Conservation (phyloP, 2,329 filamentous ascomycete genomes). For the Diaporthe humulicola region DNA sequence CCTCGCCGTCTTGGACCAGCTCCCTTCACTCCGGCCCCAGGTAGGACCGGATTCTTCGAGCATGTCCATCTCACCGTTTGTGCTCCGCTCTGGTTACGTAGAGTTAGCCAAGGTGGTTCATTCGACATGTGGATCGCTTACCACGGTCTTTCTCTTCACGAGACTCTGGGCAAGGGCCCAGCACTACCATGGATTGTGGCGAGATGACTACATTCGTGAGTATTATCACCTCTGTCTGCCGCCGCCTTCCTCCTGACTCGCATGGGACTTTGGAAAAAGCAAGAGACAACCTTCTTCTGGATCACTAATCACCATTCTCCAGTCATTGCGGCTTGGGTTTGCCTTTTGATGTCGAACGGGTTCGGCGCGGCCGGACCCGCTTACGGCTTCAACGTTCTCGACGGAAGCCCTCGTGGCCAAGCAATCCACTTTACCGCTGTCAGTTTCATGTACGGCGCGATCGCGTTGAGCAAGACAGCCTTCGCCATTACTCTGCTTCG, state of each 20-base stretch:
- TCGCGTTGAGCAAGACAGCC: conserved; percentile 24
- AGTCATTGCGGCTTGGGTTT: conserved; percentile 27
- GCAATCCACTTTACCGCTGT: conserved; percentile 15
- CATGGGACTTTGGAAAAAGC: neutral
- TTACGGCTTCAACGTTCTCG: conserved; percentile 27
- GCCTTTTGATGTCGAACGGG: neutral
- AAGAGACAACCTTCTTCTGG: neutral
- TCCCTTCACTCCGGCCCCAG: neutral
- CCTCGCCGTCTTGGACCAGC: neutral
- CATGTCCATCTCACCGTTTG: conserved; percentile 9
- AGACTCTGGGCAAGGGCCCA: conserved; percentile 24
- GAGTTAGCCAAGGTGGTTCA: conserved; percentile 26
- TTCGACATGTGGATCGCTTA: conserved; percentile 14
- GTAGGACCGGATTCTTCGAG: neutral
- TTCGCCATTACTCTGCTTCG: conserved; percentile 30
- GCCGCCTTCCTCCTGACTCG: neutral
- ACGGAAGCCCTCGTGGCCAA: conserved; percentile 18
- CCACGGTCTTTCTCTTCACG: conserved; percentile 23
- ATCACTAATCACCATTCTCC: neutral
- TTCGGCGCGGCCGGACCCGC: conserved; percentile 11
- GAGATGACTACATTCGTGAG: conserved; percentile 32
- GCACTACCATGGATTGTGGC: conserved; percentile 26
- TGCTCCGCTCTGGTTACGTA: conserved; percentile 18
- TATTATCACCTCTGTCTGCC: too few relatives aligned
- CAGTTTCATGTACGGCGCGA: conserved; percentile 20